A percentile compares a stretch with the other conserved stretches of the same genome.
Evolutionary conservation across 2,329 filamentous ascomycete genomes (phyloP).

Genomic region (Colletotrichum euphorbiae): DNA sequence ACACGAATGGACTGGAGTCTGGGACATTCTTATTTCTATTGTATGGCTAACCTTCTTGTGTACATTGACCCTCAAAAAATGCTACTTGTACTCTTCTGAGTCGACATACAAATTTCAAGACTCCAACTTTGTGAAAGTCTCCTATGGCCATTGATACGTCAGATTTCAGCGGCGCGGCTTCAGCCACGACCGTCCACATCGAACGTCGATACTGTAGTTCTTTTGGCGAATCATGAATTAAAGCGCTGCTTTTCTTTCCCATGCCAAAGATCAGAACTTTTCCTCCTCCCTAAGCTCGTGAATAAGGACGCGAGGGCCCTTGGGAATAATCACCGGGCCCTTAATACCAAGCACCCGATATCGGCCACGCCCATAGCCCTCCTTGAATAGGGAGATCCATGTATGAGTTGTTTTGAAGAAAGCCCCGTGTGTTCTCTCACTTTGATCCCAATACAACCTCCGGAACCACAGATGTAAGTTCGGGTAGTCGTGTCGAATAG

Average conservation of each 20-base stretch:
- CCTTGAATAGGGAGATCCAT: conserved; percentile 48
- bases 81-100: neutral
- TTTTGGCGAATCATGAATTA: neutral
- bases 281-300: neutral
- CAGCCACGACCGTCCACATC: too few species aligned
- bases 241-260: neutral
- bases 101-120: too few species aligned
- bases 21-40: conserved; percentile 19
- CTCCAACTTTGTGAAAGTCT: too few species aligned
- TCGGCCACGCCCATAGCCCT: conserved; percentile 46
- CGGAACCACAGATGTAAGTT: conserved; percentile 76
- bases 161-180: too few species aligned
- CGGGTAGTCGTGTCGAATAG: conserved; percentile 74
- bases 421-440: conserved; percentile 56
- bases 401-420: conserved; percentile 78
- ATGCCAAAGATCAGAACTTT: neutral
- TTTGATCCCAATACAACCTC: conserved; percentile 75
- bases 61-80: neutral
- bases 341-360: conserved; percentile 44
- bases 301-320: conserved; percentile 26
- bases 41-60: conserved; percentile 17
- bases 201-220: neutral
- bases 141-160: too few species aligned
- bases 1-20: conserved; percentile 4
- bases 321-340: conserved; percentile 47